phyloP scores from a whole-genome alignment of 495 filamentous ascomycete genomes.

The Aspergillus nanangensis region DNA sequence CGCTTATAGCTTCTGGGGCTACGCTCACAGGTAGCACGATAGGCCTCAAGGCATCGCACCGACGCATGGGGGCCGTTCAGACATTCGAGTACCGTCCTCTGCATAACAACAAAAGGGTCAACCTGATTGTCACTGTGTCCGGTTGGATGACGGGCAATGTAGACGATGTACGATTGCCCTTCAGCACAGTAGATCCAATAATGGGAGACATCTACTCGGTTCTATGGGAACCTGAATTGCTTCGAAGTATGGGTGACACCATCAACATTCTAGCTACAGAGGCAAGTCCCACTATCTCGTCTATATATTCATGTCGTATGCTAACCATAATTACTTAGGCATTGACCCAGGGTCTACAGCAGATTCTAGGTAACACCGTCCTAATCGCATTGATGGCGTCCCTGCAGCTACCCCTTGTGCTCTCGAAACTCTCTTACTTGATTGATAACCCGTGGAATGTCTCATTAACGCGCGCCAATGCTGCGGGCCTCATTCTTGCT shows the following conservation, averaged over 20 bases:
- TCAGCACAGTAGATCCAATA: constrained; percentile 90
- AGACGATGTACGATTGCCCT: constrained; percentile 93
- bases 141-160: constrained; percentile 99
- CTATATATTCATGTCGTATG: not conserved
- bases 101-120: constrained; percentile 96
- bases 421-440: constrained; percentile 92
- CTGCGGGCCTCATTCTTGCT: constrained; percentile 88
- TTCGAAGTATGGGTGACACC: constrained; percentile 93
- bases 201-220: constrained; percentile 99
- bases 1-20: constrained; percentile 85
- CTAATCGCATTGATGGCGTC: constrained; percentile 87
- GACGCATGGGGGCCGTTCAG: constrained; percentile 83
- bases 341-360: constrained; percentile 91
- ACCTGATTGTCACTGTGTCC: constrained; percentile 90
- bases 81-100: constrained; percentile 96
- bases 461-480: constrained; percentile 81
- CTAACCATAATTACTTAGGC: constrained; percentile 52
- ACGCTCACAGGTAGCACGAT: constrained; percentile 84
- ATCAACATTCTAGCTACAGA: constrained; percentile 98
- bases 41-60: constrained; percentile 75
- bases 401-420: constrained; percentile 84
- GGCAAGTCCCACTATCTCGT: constrained; percentile 47
- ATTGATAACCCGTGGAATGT: constrained; percentile 99
- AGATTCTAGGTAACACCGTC: constrained; percentile 88
- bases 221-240: constrained; percentile 97